Evolutionary conservation across 495 filamentous ascomycete species (phyloP).

Genomic region (Usnea hakonensis): DNA sequence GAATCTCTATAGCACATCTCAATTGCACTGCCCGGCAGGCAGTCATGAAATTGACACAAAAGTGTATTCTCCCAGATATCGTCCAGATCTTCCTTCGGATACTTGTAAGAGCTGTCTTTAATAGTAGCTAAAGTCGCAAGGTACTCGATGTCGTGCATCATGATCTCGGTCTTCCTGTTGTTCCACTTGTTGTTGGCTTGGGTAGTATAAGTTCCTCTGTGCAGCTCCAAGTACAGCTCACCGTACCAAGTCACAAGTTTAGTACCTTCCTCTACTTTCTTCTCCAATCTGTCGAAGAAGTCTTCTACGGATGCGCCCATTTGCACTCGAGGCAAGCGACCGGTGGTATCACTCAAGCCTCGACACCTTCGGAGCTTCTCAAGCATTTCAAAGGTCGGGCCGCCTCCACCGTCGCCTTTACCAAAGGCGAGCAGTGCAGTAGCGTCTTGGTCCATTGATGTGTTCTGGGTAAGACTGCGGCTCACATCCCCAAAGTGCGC

Average conservation of each 20-base stretch:
- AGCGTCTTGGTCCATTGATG: constrained; percentile 84
- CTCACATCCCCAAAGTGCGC: constrained; percentile 95
- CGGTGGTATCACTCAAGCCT: constrained; percentile 81
- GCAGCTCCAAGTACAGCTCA: constrained; percentile 94
- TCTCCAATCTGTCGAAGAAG: constrained; percentile 80
- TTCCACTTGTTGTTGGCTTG: constrained; percentile 95
- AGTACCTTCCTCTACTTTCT: constrained; percentile 58
- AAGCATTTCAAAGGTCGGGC: constrained; percentile 85
- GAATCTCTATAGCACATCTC: constrained; percentile 97
- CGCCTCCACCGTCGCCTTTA: constrained; percentile 92
- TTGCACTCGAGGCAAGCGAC: constrained; percentile 75
- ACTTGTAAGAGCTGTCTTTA: constrained; percentile 62
- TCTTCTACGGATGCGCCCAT: constrained; percentile 93
- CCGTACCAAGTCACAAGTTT: constrained; percentile 96
- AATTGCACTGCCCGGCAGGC: constrained; percentile 88
- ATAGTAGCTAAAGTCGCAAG: constrained; percentile 81
- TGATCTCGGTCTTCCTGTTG: constrained; percentile 76
- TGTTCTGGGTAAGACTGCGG: constrained; percentile 85
- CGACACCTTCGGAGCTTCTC: constrained; percentile 95
- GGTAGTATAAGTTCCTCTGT: constrained; percentile 93
- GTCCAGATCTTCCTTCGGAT: constrained; percentile 86
- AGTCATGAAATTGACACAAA: constrained; percentile 95
- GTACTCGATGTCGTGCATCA: constrained; percentile 80
- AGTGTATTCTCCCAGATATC: constrained; percentile 84
- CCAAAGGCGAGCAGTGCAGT: constrained; percentile 88